These are phyloP conservation scores for Elsinoe batatas DNA, from an alignment of 2,329 filamentous ascomycete genomes.

Conservation along the genomic window DNA sequence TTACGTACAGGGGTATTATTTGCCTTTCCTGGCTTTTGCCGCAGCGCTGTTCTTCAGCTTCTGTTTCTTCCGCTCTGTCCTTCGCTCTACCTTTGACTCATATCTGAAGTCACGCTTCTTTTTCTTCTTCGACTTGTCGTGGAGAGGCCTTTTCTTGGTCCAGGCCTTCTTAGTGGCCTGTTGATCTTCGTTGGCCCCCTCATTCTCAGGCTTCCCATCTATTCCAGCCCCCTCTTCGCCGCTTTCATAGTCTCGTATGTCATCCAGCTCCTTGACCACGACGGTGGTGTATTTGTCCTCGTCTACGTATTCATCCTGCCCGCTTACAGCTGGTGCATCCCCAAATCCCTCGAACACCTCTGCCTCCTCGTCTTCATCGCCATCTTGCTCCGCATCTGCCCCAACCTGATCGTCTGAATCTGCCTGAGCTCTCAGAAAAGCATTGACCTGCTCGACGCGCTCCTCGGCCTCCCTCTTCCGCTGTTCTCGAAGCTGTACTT, in stretches of 20 bases:
- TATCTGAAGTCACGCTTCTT: conserved; percentile 92
- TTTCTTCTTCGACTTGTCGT: conserved; percentile 39
- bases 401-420: conserved; percentile 29
- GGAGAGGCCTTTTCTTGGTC: conserved; percentile 40
- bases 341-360: conserved; percentile 34
- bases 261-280: conserved; percentile 78
- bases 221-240: conserved; percentile 9
- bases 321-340: conserved; percentile 52
- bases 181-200: conserved; percentile 26
- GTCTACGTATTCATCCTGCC: conserved; percentile 67
- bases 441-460: conserved; percentile 69
- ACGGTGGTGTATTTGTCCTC: conserved; percentile 95
- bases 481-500: conserved; percentile 64
- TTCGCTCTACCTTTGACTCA: conserved; percentile 76
- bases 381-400: conserved; percentile 18
- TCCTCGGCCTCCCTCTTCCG: conserved; percentile 71
- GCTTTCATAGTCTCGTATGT: conserved; percentile 33
- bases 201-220: conserved; percentile 20
- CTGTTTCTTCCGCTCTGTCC: conserved; percentile 50
- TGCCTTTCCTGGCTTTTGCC: conserved; percentile 46
- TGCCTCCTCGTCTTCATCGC: conserved; percentile 12
- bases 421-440: conserved; percentile 53
- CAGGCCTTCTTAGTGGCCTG: conserved; percentile 21
- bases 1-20: conserved; percentile 20
- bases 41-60: conserved; percentile 60